Evolutionary conservation across 441 rosid genomes (phyloP).

Genomic region (Adansonia rubrostipa): DNA sequence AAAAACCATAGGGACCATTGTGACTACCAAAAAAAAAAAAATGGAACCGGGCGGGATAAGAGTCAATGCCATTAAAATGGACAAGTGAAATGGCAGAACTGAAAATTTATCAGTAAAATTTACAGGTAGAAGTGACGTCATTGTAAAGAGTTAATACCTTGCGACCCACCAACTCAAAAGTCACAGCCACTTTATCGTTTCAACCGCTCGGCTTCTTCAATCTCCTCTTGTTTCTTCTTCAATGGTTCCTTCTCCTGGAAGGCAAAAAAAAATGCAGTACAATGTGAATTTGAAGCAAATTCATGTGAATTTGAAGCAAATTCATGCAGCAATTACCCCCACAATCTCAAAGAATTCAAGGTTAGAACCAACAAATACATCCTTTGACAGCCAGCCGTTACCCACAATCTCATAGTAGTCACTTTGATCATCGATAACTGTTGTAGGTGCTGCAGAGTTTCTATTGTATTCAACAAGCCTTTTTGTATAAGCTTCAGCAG

Average conservation of each 20-base stretch:
- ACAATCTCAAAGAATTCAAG: neutral
- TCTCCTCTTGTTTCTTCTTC: slow-evolving; percentile 75
- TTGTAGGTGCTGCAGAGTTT: slow-evolving; percentile 87
- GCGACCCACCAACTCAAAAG: slow-evolving; percentile 94
- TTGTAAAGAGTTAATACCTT: slow-evolving; percentile 55
- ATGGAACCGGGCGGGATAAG: neutral
- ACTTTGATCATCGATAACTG: slow-evolving; percentile 95
- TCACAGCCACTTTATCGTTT: slow-evolving; percentile 78
- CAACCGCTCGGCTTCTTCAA: slow-evolving; percentile 78
- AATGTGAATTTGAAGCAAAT: slow-evolving; percentile 20
- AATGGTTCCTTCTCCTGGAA: slow-evolving; percentile 82
- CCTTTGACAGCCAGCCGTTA: slow-evolving; percentile 86
- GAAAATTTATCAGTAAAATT: neutral
- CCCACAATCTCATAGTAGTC: slow-evolving; percentile 91
- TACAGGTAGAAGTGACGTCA: neutral
- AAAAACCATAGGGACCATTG: neutral
- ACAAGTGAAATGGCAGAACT: neutral
- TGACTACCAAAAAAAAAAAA: neutral
- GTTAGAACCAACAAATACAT: slow-evolving; percentile 50
- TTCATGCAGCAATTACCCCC: slow-evolving; percentile 7
- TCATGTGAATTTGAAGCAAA: slow-evolving; percentile 23
- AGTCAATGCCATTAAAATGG: neutral
- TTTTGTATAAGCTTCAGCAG: slow-evolving; percentile 87
- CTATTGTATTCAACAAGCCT: slow-evolving; percentile 93
- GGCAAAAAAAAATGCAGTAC: slow-evolving; percentile 10